phyloP scores from a whole-genome alignment of 495 filamentous ascomycete genomes.

The Haplographium delicatum region DNA sequence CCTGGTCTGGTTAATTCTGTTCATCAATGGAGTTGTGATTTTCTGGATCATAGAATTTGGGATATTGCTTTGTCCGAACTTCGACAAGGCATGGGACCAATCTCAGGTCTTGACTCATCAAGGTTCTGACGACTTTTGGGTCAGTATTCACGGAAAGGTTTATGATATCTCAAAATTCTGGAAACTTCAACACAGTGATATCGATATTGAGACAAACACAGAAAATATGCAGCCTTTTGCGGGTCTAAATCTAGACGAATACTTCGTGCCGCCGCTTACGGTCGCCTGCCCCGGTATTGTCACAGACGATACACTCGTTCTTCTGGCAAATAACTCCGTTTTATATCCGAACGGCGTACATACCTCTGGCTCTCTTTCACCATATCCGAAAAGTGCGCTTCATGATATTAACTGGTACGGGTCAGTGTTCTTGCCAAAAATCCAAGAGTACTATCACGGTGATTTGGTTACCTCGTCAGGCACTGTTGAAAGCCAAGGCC shows the following conservation, averaged over 20 bases:
- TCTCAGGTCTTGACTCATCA: slow-evolving; percentile 68
- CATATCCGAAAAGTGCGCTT: slow-evolving; percentile 49
- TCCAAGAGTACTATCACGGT: slow-evolving; percentile 82
- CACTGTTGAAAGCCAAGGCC: slow-evolving; percentile 56
- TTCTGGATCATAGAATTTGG: slow-evolving; percentile 94
- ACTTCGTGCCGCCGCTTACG: slow-evolving; percentile 77
- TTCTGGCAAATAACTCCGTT: slow-evolving; percentile 37
- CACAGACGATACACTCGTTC: slow-evolving; percentile 38
- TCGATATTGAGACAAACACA: slow-evolving; percentile 47
- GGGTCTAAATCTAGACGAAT: slow-evolving; percentile 73
- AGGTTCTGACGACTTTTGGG: slow-evolving; percentile 73
- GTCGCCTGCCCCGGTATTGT: slow-evolving; percentile 66
- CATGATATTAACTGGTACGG: slow-evolving; percentile 69
- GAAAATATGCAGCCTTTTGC: slow-evolving; percentile 70
- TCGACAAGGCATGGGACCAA: slow-evolving; percentile 80
- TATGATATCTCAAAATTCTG: slow-evolving; percentile 92
- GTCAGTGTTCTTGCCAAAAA: slow-evolving; percentile 66
- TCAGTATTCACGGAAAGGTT: slow-evolving; percentile 81
- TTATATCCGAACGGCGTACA: slow-evolving; percentile 49
- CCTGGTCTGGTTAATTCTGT: slow-evolving; percentile 68
- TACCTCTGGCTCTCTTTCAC: slow-evolving; percentile 55
- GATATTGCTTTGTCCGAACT: slow-evolving; percentile 79
- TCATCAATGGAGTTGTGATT: slow-evolving; percentile 78
- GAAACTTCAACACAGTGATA: slow-evolving; percentile 75
- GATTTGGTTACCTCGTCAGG: slow-evolving; percentile 62